These are phyloP conservation scores for Dipteronia sinensis DNA, from an alignment of 345 rosid genomes.

Conservation along the genomic window DNA sequence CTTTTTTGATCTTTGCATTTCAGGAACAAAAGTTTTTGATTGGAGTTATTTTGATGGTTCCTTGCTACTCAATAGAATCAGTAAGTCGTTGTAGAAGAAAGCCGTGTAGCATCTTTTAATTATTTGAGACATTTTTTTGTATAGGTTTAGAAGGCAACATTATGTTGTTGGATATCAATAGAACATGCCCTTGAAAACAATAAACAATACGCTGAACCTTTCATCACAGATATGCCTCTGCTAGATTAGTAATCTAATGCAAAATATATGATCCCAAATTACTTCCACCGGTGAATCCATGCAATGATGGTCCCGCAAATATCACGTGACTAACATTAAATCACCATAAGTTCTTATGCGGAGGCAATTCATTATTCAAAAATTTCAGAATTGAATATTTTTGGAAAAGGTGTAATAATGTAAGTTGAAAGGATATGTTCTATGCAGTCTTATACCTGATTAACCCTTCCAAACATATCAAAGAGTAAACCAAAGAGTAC, in stretches of 20 bases:
- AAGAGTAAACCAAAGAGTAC: background rate
- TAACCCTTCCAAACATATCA: background rate
- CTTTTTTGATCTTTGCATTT: constrained; percentile 5
- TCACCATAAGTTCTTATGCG: background rate
- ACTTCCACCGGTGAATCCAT: background rate
- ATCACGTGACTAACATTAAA: background rate
- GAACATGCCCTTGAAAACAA: background rate
- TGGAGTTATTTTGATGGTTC: constrained; percentile 98
- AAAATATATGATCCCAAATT: background rate
- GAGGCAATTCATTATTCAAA: background rate
- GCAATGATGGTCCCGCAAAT: background rate
- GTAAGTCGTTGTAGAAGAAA: constrained; percentile 45
- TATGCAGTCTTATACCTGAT: background rate
- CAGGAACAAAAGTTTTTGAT: constrained; percentile 98
- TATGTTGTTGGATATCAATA: background rate
- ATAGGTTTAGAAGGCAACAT: background rate
- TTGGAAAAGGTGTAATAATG: background rate
- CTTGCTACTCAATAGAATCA: constrained; percentile 90
- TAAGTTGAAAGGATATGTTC: background rate
- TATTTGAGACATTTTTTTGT: background rate
- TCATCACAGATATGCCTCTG: background rate
- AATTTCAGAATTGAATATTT: background rate
- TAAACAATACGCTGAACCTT: background rate
- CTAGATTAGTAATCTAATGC: background rate
- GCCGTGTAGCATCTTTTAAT: background rate